Evolutionary conservation across 768 basidiomycete species (phyloP).

Genomic region (Hemileccinum impolitum): DNA sequence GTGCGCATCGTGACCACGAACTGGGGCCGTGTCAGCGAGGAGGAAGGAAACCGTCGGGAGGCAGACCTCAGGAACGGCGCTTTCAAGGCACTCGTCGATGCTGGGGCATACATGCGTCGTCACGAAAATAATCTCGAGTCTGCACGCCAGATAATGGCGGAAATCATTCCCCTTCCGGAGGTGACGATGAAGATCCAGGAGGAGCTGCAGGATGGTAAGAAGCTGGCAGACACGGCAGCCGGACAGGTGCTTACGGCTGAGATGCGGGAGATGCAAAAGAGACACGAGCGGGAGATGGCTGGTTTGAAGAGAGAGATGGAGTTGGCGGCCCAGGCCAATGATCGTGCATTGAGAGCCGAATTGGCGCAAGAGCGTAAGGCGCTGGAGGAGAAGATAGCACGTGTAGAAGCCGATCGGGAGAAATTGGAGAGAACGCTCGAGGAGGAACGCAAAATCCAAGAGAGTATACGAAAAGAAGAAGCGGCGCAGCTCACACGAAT

Average conservation of each 20-base stretch:
- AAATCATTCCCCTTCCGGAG: constrained; percentile 35
- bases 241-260: constrained; percentile 42
- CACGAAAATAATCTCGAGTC: constrained; percentile 38
- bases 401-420: background rate
- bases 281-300: constrained; percentile 38
- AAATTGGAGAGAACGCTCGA: constrained; percentile 1
- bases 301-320: constrained; percentile 40
- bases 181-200: constrained; percentile 43
- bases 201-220: constrained; percentile 41
- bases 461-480: background rate
- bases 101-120: constrained; percentile 39
- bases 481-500: background rate
- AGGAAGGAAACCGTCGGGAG: constrained; percentile 27
- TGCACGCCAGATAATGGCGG: constrained; percentile 38
- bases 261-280: constrained; percentile 38
- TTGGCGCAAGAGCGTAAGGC: constrained; percentile 2
- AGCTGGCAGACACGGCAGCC: constrained; percentile 46
- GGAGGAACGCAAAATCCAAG: background rate
- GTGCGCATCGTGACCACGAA: constrained; percentile 48
- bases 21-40: constrained; percentile 36
- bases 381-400: constrained; percentile 2
- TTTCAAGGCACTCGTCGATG: constrained; percentile 42
- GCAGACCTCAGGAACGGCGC: constrained; percentile 33
- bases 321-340: constrained; percentile 30
- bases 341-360: background rate